Evolutionary conservation across 805 yeast species (phyloP), one percentile per base, ranked within the genome.

Genomic region (Sugiyamaella qingdaonensis): DNA sequence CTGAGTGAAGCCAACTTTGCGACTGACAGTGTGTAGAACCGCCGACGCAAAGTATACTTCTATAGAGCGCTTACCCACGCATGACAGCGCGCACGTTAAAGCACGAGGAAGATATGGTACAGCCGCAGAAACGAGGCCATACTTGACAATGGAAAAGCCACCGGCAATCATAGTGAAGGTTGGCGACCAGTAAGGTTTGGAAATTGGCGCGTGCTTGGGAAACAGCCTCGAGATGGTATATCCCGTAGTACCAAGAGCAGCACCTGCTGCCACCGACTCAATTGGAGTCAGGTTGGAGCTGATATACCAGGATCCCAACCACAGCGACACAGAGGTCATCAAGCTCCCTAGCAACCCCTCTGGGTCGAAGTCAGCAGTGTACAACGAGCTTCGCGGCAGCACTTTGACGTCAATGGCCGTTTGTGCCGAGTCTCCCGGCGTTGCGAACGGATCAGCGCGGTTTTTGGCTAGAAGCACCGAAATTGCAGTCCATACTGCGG

Each of bases 161-260:
- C 62, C 60, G 4, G 72, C 57, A 16, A 62, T 51, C 24, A 70
- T 57, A 5, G 67, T 63, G 54, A 63, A 70, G 32, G 68, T 55
- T 4, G 72, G 70, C 2, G 71, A 66, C 74, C 74, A 71, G 54
- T 62, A 63, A 4, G 71, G 71, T 51, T 70, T 69, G 16, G 69
- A 64, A n/a, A 70, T 48, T 0, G 74, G 73, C 43, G 62, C 55
- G 43, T 58, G 50, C 16, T 60, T 57, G 0, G 73, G 73, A 13
- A 61, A 57, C 10, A 68, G 55, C 16, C 59, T 61, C 16, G 67
- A 52, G 32, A 65, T 48, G 49, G 61, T 49, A 29, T 58, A 49
- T 4, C 72, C 73, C 8, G 59, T 49, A 1, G 65, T 61, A 13
- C 21, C 42, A 7, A 62, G 53, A 2, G 64, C 62, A 2, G 60